Evolutionary conservation across 768 basidiomycete species (phyloP).

Genomic region (Sporobolomyces roseus): DNA sequence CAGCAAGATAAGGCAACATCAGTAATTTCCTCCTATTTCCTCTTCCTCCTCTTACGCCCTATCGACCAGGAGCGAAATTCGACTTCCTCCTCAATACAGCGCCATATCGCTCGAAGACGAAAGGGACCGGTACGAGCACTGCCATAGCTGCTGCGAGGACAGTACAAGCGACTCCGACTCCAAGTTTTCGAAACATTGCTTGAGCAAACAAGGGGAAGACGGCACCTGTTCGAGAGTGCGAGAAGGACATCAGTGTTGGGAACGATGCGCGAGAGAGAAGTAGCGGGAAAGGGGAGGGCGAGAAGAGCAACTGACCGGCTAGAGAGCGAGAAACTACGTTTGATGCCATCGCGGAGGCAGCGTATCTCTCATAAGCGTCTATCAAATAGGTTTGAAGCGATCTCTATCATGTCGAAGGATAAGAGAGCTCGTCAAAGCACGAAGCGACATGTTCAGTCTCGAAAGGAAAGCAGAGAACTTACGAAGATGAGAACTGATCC

Average conservation of each 20-base stretch:
- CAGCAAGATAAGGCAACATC: too few species aligned
- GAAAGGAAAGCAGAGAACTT: background rate
- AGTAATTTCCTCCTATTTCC: too few species aligned
- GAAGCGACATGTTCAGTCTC: too few species aligned
- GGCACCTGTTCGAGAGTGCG: constrained; percentile 13
- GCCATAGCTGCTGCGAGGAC: constrained; percentile 27
- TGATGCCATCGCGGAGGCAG: constrained; percentile 12
- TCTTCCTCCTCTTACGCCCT: too few species aligned
- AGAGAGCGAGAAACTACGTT: constrained; percentile 9
- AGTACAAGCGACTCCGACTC: constrained; percentile 15
- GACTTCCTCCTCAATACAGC: background rate
- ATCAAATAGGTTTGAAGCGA: constrained; percentile 29
- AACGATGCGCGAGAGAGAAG: background rate
- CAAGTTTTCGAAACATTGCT: constrained; percentile 20
- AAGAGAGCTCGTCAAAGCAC: background rate
- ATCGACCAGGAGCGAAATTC: constrained; percentile 3
- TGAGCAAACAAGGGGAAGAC: constrained; percentile 28
- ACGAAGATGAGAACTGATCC: constrained; percentile 27
- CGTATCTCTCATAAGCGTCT: constrained; percentile 27
- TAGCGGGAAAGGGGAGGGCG: background rate
- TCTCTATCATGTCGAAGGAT: constrained; percentile 4
- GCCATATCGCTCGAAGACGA: constrained; percentile 22
- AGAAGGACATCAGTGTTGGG: background rate
- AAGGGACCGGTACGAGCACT: constrained; percentile 21
- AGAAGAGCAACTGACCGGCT: background rate